Base-by-base conservation (phyloP, 2,329 filamentous ascomycete species). In the Talaromyces piceae region DNA sequence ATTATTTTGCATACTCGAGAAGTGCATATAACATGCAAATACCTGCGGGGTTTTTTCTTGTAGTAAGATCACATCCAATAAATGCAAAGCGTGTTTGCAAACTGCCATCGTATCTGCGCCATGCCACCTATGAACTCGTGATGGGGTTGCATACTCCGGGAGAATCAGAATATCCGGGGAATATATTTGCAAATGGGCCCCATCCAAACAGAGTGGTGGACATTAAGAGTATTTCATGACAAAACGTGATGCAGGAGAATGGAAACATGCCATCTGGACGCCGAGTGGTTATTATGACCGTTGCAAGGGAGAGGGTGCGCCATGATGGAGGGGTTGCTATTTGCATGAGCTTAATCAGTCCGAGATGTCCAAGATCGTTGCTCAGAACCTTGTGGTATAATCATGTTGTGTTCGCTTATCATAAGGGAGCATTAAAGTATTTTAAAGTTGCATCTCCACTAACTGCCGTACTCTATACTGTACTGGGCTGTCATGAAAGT, bases 231-330 rank as follows among this genome's bases (percentile, higher is more conserved):
- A n/a, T n/a, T n/a, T n/a, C n/a, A n/a, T n/a, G n/a, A n/a, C n/a
- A n/a, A n/a, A n/a, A n/a, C n/a, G n/a, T n/a, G n/a, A n/a, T n/a
- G n/a, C n/a, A n/a, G n/a, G n/a, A n/a, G n/a, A n/a, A n/a, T n/a
- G n/a, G n/a, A n/a, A n/a, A 0, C 75, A 87, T 60, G 69, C 88
- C 16, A 75, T 88, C 54, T 86, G 86, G 18, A 80, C 79, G 16
- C 86, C 85, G 0, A 78, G 77, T 1, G 74, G 73, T 18, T 77
- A 74, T 61, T 81, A 88, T n/a, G n/a, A n/a, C n/a, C n/a, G n/a
- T n/a, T n/a, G n/a, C n/a, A n/a, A n/a, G n/a, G 0, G 68, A 69
- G 9, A 70, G 74, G 27, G 81, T 83, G 77, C 56, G 67, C 69
- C 3, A 74, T 81, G 58, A 82, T 88, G 78, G 85, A 89, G 60